Conservation (phyloP, 176 grass and related monocot genomes). For the Thalia dealbata region DNA sequence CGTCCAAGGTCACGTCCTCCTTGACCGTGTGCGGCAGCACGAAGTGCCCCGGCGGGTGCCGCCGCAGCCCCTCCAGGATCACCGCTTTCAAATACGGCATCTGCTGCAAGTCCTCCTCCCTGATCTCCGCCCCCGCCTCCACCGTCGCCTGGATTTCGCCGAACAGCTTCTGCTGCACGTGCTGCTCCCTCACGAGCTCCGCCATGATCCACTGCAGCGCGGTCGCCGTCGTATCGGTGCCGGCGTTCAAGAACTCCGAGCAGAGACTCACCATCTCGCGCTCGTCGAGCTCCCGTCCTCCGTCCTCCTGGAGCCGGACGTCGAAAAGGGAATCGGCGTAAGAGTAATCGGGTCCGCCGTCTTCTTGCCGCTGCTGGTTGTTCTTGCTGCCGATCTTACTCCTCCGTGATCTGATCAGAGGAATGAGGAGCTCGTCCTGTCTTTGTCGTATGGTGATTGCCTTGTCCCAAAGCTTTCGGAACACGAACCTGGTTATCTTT, state of each 20-base stretch:
- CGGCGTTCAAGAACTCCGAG: slow-evolving; percentile 44
- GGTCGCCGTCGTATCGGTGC: slow-evolving; percentile 32
- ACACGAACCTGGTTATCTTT: slow-evolving; percentile 38
- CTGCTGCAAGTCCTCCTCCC: slow-evolving; percentile 11
- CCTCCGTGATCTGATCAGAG: slow-evolving; percentile 16
- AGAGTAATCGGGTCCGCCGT: not conserved
- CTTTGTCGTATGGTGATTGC: slow-evolving; percentile 13
- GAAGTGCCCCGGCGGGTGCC: slow-evolving; percentile 52
- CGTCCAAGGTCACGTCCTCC: slow-evolving; percentile 36
- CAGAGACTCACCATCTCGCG: slow-evolving; percentile 35
- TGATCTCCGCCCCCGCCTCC: not conserved
- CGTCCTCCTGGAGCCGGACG: slow-evolving; percentile 23
- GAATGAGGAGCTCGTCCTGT: slow-evolving; percentile 30
- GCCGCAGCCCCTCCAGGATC: slow-evolving; percentile 43
- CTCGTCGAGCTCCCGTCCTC: slow-evolving; percentile 24
- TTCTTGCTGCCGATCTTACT: not conserved
- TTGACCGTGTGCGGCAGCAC: slow-evolving; percentile 43
- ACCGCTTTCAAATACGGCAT: slow-evolving; percentile 58
- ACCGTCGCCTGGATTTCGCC: slow-evolving; percentile 16
- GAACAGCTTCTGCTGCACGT: slow-evolving; percentile 35
- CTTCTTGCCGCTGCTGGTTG: not conserved
- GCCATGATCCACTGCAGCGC: slow-evolving; percentile 71
- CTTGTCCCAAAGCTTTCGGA: slow-evolving; percentile 26
- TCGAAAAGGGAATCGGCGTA: slow-evolving; percentile 39
- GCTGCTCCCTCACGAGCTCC: slow-evolving; percentile 31